A percentile compares a stretch with the other conserved stretches of the same genome.
Conservation (phyloP, 1,284 basidiomycete species). For the Dichomitus squalens region DNA sequence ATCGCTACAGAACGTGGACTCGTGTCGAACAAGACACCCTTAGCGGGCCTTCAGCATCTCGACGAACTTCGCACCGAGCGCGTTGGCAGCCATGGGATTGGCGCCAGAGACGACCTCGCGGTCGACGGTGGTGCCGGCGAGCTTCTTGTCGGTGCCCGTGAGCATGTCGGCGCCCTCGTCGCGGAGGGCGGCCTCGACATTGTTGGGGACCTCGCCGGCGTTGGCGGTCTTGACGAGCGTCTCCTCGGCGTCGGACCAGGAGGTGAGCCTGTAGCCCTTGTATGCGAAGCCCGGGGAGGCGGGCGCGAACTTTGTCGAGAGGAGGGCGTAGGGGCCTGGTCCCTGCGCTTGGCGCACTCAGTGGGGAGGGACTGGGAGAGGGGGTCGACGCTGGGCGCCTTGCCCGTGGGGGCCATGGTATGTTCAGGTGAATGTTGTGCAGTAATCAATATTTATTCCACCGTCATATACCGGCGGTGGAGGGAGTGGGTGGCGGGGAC, state of each 20-base stretch:
- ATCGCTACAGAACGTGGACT: too few relatives aligned
- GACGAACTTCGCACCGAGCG: slow-evolving; percentile 24
- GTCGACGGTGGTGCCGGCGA: slow-evolving; percentile 28
- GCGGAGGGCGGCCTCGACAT: slow-evolving; percentile 28
- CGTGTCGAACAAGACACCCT: neutral
- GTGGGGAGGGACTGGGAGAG: slow-evolving; percentile 27
- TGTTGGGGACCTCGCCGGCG: slow-evolving; percentile 24
- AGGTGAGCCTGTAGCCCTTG: slow-evolving; percentile 33
- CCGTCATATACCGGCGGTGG: neutral
- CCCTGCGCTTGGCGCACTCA: slow-evolving; percentile 26
- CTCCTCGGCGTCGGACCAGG: slow-evolving; percentile 32
- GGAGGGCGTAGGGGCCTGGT: slow-evolving; percentile 31
- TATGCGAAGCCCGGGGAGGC: slow-evolving; percentile 31
- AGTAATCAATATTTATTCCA: too few relatives aligned
- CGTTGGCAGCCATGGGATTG: slow-evolving; percentile 28
- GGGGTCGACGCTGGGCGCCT: slow-evolving; percentile 27
- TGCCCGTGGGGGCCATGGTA: too few relatives aligned
- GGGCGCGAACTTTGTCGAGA: slow-evolving; percentile 31
- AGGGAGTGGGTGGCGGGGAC: neutral
- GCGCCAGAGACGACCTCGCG: slow-evolving; percentile 29
- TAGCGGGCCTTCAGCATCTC: slow-evolving; percentile 22
- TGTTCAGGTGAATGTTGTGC: neutral
- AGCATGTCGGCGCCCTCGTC: slow-evolving; percentile 30
- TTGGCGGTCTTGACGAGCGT: slow-evolving; percentile 27
- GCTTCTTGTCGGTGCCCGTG: slow-evolving; percentile 22